phyloP scores from a whole-genome alignment of 2,329 filamentous ascomycete genomes.

The Sarocladium strictum region DNA sequence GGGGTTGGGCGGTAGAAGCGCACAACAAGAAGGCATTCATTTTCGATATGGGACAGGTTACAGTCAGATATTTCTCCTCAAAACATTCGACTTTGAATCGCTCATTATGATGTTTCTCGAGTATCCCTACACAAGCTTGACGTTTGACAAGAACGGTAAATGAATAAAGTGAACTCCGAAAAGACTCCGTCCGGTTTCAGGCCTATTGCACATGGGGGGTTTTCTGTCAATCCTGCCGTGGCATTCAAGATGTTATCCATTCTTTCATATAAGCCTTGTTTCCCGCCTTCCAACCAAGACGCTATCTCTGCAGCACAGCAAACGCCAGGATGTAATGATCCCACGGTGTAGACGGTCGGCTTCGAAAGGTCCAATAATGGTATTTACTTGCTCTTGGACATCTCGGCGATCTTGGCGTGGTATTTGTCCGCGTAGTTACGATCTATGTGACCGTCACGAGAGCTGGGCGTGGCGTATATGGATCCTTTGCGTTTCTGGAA shows the following conservation, averaged over 20 bases:
- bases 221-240: background rate
- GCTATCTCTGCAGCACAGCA: too few relatives aligned
- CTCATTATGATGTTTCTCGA: background rate
- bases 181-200: background rate
- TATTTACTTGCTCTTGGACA: conserved; percentile 27
- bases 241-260: background rate
- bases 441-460: conserved; percentile 59
- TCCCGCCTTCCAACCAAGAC: too few relatives aligned
- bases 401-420: conserved; percentile 53
- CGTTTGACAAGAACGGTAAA: background rate
- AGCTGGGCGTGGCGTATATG: conserved; percentile 60
- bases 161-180: background rate
- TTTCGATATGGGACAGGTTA: background rate
- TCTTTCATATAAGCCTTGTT: too few relatives aligned
- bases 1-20: background rate
- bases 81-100: conserved; percentile 11
- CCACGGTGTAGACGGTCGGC: background rate
- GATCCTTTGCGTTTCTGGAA: conserved; percentile 67
- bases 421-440: conserved; percentile 54
- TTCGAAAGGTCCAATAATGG: too few relatives aligned
- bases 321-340: background rate
- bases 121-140: conserved; percentile 8
- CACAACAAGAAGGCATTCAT: background rate
- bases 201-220: background rate
- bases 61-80: background rate